A percentile compares a stretch with the other conserved stretches of the same genome.
These are phyloP conservation scores for Samsoniella hepiali DNA, from an alignment of 2,329 filamentous ascomycete species.

Conservation along the genomic window DNA sequence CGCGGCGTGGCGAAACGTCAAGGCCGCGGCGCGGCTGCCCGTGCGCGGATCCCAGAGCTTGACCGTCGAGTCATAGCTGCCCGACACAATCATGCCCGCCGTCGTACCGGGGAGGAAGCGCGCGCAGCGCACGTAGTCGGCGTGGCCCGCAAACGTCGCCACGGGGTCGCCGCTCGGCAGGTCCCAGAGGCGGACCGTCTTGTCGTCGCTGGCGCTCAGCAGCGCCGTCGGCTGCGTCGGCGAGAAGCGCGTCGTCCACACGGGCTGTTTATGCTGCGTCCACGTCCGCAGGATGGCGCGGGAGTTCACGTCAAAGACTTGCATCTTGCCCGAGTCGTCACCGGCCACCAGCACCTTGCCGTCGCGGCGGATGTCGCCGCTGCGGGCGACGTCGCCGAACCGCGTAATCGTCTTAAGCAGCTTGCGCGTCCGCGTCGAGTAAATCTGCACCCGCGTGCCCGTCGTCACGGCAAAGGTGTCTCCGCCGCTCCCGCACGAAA, in stretches of 20 bases:
- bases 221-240: conserved; percentile 80
- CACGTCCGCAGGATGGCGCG: conserved; percentile 93
- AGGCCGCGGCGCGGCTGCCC: conserved; percentile 62
- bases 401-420: conserved; percentile 90
- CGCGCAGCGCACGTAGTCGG: conserved; percentile 87
- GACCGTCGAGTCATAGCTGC: conserved; percentile 92
- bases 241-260: conserved; percentile 91
- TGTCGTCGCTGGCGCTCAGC: conserved; percentile 88
- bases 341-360: conserved; percentile 86
- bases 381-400: conserved; percentile 87
- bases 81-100: conserved; percentile 78
- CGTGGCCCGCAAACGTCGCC: conserved; percentile 78
- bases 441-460: conserved; percentile 88
- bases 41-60: conserved; percentile 88
- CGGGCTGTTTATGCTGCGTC: conserved; percentile 89
- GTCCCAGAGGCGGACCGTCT: conserved; percentile 92
- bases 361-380: conserved; percentile 83
- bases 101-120: conserved; percentile 74
- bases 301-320: conserved; percentile 88
- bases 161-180: conserved; percentile 74
- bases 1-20: conserved; percentile 93
- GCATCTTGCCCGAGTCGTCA: conserved; percentile 86
- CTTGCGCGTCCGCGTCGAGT: conserved; percentile 87
- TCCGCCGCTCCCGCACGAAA: conserved; percentile 58
- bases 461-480: conserved; percentile 92